Evolutionary conservation across 805 yeast genomes (phyloP), one percentile per base, ranked within the genome.

Genomic region (Yueomyces sinensis): DNA sequence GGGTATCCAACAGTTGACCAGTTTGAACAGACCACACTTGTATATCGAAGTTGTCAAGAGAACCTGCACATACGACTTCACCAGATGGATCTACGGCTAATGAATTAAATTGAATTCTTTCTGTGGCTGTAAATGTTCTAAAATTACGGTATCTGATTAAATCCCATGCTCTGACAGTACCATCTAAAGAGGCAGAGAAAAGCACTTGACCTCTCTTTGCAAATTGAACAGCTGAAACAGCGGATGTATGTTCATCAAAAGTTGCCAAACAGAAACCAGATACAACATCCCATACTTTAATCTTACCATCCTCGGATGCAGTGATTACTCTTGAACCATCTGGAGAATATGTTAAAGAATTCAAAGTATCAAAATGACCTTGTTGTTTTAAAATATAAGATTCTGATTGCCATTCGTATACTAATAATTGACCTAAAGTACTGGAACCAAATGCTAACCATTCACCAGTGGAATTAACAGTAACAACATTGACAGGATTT

Each of bases 381-480:
- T 91, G 98, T 54, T 91, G 98, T 53, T 89, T 87, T 43, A 91
- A 64, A 32, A 91, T 80, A 52, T 89, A 91, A 0, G 95, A 82
- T 56, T 91, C 98, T 4, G 94, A 82, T 61, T 91, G 95, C 98
- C 98, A 91, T 65, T 91, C 98, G 65, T 94, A 91, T 0, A 91
- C 98, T 37, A 91, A 61, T 39, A 91, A 62, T 59, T 91, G 98
- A n/a, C 98, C 98, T 20, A 82, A 58, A 50, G 76, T 77, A 24
- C 84, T 61, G 0, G 96, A 86, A 4, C 98, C 98, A 56, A 91
- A 82, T 0, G 95, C 94, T 23, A 91, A 64, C 98, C 98, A 91
- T 56, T 91, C 98, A 24, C 98, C 98, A 5, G 87, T 65, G 2
- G 66, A 58, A 54, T 89, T 91, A 27, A 91, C 70, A 9, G 74